Percentiles rank a stretch among this genome's conserved stretches.
phyloP scores from a whole-genome alignment of 2,329 filamentous ascomycete genomes.

The Chaetomiaceae sp. region DNA sequence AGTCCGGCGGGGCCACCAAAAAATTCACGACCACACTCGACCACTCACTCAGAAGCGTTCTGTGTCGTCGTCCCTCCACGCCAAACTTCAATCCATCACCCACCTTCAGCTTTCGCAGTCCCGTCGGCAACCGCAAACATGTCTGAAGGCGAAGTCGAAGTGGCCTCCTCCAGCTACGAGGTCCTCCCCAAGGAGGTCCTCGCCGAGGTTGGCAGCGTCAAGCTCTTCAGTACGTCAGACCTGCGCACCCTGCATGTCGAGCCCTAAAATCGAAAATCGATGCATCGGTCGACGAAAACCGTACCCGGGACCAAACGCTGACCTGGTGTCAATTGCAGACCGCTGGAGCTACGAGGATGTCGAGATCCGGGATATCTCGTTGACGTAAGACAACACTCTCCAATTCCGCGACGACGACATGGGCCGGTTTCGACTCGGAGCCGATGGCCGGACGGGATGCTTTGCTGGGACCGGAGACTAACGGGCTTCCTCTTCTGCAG shows the following conservation, averaged over 20 bases:
- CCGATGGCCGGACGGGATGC: neutral
- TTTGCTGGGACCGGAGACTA: conserved; percentile 28
- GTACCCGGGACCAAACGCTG: conserved; percentile 12
- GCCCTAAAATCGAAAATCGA: conserved; percentile 10
- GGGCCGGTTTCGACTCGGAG: conserved; percentile 2
- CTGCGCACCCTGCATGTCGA: neutral
- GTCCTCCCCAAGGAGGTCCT: conserved; percentile 91
- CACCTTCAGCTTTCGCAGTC: conserved; percentile 26
- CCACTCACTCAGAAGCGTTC: conserved; percentile 21
- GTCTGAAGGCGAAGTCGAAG: conserved; percentile 97
- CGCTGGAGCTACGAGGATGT: conserved; percentile 98
- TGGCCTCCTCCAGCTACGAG: conserved; percentile 68
- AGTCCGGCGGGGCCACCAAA: conserved; percentile 29
- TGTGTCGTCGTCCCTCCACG: conserved; percentile 20
- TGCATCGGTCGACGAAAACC: conserved; percentile 9
- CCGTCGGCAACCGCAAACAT: conserved; percentile 52
- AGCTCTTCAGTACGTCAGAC: conserved; percentile 66
- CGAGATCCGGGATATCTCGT: conserved; percentile 98
- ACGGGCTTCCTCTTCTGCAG: conserved; percentile 46
- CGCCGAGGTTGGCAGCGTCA: conserved; percentile 83
- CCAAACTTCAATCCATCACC: conserved; percentile 26
- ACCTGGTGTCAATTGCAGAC: conserved; percentile 59
- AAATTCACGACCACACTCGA: conserved; percentile 28
- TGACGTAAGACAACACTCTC: conserved; percentile 72
- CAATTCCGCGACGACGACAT: conserved; percentile 7